phyloP scores from a whole-genome alignment of 805 yeast species.

The Kodamaea nitidulidarum region DNA sequence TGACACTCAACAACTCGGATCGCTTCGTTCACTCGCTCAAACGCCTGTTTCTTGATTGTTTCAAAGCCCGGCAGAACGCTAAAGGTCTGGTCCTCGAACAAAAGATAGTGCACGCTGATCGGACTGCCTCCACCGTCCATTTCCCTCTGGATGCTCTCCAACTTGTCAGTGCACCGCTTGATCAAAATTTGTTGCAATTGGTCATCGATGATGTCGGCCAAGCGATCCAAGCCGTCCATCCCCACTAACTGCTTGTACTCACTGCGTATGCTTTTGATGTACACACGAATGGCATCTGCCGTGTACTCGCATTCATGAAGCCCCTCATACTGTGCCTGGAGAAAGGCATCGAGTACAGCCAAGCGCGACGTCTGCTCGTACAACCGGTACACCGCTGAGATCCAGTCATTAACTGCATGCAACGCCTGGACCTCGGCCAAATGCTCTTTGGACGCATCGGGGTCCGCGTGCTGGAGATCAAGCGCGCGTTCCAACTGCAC shows the following conservation, averaged over 20 bases:
- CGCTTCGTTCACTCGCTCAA: slow-evolving; percentile 16
- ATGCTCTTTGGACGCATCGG: slow-evolving; percentile 20
- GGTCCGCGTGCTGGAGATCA: slow-evolving; percentile 35
- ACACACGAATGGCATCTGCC: slow-evolving; percentile 8
- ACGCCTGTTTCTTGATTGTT: slow-evolving; percentile 27
- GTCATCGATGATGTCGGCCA: slow-evolving; percentile 21
- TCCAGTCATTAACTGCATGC: slow-evolving; percentile 13
- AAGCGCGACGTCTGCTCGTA: slow-evolving; percentile 18
- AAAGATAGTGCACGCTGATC: slow-evolving; percentile 18
- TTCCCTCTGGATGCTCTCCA: slow-evolving; percentile 1
- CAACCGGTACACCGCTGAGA: slow-evolving; percentile 25
- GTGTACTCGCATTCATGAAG: slow-evolving; percentile 18
- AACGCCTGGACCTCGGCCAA: slow-evolving; percentile 25
- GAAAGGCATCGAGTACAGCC: slow-evolving; percentile 14
- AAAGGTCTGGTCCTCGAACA: slow-evolving; percentile 35
- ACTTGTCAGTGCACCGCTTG: slow-evolving; percentile 14
- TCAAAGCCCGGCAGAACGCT: slow-evolving; percentile 39
- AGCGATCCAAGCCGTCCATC: slow-evolving; percentile 15
- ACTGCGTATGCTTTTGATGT: slow-evolving; percentile 14
- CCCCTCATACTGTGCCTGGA: slow-evolving; percentile 12
- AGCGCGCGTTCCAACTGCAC: slow-evolving; percentile 44
- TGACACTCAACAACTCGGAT: slow-evolving; percentile 19
- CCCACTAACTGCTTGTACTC: slow-evolving; percentile 15
- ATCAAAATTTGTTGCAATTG: slow-evolving; percentile 20
- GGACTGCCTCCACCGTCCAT: neutral